Base-by-base conservation (phyloP, 1,284 basidiomycete species). In the Termitomyces sp. region DNA sequence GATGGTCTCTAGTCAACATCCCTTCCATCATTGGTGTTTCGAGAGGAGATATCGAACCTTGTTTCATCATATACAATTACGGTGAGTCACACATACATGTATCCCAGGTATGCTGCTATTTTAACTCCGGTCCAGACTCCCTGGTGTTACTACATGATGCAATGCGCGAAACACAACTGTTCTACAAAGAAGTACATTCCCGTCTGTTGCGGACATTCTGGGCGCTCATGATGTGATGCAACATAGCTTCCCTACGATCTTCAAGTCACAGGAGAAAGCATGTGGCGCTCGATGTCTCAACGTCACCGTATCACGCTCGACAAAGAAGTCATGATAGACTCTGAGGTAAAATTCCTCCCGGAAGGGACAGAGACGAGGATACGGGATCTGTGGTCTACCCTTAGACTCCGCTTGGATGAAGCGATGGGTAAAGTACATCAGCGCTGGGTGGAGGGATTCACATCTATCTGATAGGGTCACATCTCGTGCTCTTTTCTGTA, bases 21-120 rank as follows among this genome's bases (percentile, higher is more conserved):
- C 55, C 55, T 44, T 44, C 39, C 24, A 56, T 56, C 24, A 44
- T 56, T 13, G 55, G 51, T 19, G 51, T 54, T 7, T 56, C 55
- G 8, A 54, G 40, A 19, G 55, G 55, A 42, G 55, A 56, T 31
- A 41, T 47, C 9, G 46, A 56, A 15, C 55, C 52, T 39, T 53
- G 52, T 41, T 56, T 53, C 21, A 56, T 56, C 19, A 12, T 56
- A 5, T 56, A 56, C 46, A 40, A 56, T 17, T 48, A 36, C n/a
- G 44, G 55, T 56, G 36, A 53, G 41, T 48, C 9, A 21, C 5
- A 3, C 8, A 6, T 43, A 38, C 8, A 1, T 21, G 15, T 24
- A 10, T 19, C 34, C 28, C 33, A 6, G 47, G 9, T 41, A 28
- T 19, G 10, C 5, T 19, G n/a, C 5, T 42, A 28, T 30, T 6